These are phyloP conservation scores for Candida vaughaniae DNA, from an alignment of 805 yeast genomes.

Conservation along the genomic window DNA sequence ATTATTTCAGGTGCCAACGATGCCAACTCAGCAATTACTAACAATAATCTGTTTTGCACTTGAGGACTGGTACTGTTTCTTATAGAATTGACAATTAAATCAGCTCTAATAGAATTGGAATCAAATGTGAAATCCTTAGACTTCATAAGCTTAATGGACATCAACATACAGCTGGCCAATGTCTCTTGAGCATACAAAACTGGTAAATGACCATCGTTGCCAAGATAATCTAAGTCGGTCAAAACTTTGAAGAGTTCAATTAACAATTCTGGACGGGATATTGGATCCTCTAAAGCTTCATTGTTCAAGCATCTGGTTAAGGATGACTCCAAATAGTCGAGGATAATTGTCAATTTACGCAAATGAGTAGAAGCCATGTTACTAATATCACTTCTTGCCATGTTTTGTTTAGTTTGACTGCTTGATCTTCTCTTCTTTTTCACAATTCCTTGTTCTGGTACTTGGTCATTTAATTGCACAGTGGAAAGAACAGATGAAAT, in stretches of 20 bases:
- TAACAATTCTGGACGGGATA: constrained; percentile 46
- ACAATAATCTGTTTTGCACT: constrained; percentile 82
- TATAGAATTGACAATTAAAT: constrained; percentile 85
- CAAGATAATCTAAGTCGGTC: constrained; percentile 78
- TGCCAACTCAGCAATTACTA: constrained; percentile 87
- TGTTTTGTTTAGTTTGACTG: constrained; percentile 71
- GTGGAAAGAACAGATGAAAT: constrained; percentile 60
- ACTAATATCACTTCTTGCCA: constrained; percentile 68
- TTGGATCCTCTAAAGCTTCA: constrained; percentile 8
- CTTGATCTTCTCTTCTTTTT: constrained; percentile 84
- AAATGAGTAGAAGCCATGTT: constrained; percentile 76
- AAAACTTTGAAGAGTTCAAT: constrained; percentile 58
- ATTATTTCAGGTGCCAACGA: constrained; percentile 87
- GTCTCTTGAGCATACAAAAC: constrained; percentile 90
- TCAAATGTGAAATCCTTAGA: constrained; percentile 42
- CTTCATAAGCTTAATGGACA: constrained; percentile 59
- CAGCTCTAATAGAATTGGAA: constrained; percentile 75
- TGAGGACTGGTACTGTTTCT: constrained; percentile 90
- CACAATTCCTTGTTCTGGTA: constrained; percentile 52
- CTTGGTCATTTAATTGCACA: constrained; percentile 52
- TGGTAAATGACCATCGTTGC: constrained; percentile 88
- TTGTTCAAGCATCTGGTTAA: constrained; percentile 30
- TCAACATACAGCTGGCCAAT: constrained; percentile 80
- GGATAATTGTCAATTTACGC: constrained; percentile 69
- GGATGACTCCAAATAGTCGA: constrained; percentile 71